These are phyloP conservation scores for Lotmaria passim DNA, from an alignment of 208 protist genomes.

Conservation along the genomic window DNA sequence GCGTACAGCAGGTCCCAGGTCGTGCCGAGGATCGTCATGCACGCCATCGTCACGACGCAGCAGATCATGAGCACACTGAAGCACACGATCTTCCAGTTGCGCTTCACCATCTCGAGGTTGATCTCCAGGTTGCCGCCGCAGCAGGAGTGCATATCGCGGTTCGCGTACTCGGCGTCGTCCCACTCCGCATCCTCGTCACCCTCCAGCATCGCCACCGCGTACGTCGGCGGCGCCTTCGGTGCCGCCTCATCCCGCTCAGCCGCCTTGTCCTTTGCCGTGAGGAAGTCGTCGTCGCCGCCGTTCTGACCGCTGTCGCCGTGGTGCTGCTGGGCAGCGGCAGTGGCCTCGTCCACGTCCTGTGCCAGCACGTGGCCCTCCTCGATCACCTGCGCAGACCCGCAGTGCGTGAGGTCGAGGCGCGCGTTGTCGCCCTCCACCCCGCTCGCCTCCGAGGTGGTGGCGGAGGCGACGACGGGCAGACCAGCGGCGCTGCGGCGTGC, in stretches of 20 bases:
- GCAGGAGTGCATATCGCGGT: conserved; percentile 23
- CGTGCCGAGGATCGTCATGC: conserved; percentile 36
- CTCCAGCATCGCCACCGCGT: conserved; percentile 1
- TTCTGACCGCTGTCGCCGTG: not conserved
- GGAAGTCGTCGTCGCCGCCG: not conserved
- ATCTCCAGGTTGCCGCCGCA: conserved; percentile 31
- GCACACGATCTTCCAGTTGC: conserved; percentile 33
- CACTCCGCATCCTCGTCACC: conserved; percentile 4
- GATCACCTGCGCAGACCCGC: not conserved
- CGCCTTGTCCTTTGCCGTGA: not conserved
- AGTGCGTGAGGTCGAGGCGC: conserved; percentile 3
- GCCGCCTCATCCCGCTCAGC: not conserved
- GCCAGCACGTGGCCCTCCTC: not conserved
- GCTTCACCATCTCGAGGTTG: conserved; percentile 27
- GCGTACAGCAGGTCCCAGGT: conserved; percentile 40
- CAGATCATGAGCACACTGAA: conserved; percentile 40
- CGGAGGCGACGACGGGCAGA: not conserved
- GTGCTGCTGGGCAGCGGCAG: not conserved
- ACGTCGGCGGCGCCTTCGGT: not conserved
- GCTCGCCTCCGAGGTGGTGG: conserved; percentile 2
- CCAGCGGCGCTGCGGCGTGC: not conserved
- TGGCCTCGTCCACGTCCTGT: no score
- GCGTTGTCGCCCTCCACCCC: not conserved
- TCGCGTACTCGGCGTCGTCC: conserved; percentile 12
- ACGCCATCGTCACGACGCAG: conserved; percentile 37